phyloP scores from a whole-genome alignment of 228 moss, liverwort and hornwort species.

The Sphagnum magellanicum region DNA sequence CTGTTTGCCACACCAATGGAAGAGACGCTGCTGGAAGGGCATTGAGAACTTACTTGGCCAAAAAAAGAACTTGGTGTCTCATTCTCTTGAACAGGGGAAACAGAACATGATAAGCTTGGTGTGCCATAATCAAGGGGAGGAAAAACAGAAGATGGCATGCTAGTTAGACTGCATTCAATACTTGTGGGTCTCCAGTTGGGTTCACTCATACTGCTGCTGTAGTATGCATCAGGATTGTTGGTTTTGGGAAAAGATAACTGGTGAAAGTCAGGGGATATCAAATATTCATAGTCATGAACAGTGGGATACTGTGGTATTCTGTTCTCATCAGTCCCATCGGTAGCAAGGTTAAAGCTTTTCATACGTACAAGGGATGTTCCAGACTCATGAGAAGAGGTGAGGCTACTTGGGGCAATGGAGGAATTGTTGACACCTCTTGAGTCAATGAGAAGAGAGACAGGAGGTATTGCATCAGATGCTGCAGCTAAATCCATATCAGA shows the following conservation, averaged over 20 bases:
- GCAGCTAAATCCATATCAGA: constrained; percentile 17
- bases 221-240: not conserved
- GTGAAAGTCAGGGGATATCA: no score
- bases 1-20: no score
- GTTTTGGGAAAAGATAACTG: no score
- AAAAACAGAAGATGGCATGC: not conserved
- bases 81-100: constrained; percentile 8
- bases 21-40: no score
- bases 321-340: no score
- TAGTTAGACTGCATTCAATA: not conserved
- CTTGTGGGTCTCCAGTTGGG: constrained; percentile 7
- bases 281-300: no score
- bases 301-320: no score
- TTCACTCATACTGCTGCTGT: constrained; percentile 8
- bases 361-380: constrained; percentile 5
- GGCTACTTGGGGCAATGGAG: not conserved
- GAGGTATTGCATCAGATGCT: constrained; percentile 1
- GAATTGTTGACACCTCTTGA: constrained; percentile 5
- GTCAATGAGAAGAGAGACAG: no score
- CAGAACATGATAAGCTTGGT: constrained; percentile 14
- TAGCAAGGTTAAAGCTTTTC: not conserved
- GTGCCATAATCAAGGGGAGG: constrained; percentile 2
- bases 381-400: constrained; percentile 2
- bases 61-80: constrained; percentile 7
- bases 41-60: constrained; percentile 27